A percentile compares a stretch with the other conserved stretches of the same genome.
Conservation (phyloP, 108 stramenopile genomes). For the Discostella stelligeroides region DNA sequence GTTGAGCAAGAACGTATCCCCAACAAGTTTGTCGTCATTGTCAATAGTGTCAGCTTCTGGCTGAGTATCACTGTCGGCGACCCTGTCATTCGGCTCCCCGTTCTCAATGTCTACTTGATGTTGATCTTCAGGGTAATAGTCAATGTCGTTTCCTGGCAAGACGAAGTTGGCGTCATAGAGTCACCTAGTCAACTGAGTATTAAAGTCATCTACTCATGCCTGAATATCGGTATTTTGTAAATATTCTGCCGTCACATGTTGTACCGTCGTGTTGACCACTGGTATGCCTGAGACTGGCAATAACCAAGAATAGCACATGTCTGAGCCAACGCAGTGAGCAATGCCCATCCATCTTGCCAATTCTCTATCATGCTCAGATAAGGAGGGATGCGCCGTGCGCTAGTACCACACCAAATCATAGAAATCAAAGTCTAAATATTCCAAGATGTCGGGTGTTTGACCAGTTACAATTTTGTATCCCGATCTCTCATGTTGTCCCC, state of each 20-base stretch:
- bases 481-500: not conserved
- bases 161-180: too few species aligned
- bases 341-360: too few species aligned
- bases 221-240: too few species aligned
- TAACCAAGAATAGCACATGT: slow-evolving; percentile 45
- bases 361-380: not conserved
- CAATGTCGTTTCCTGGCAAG: not conserved
- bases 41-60: not conserved
- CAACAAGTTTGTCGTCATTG: too few species aligned
- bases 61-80: not conserved
- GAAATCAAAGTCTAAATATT: slow-evolving; percentile 34
- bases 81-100: not conserved
- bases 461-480: slow-evolving; percentile 37
- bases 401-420: too few species aligned
- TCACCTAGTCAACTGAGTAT: too few species aligned
- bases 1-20: too few species aligned
- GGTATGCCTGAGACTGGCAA: slow-evolving; percentile 24
- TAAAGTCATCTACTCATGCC: too few species aligned
- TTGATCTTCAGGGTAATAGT: too few species aligned
- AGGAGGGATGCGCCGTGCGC: not conserved
- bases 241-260: slow-evolving; percentile 17
- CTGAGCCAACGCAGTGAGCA: slow-evolving; percentile 33
- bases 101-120: slow-evolving; percentile 7
- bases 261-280: slow-evolving; percentile 28
- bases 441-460: slow-evolving; percentile 39